Evolutionary conservation across 2,329 filamentous ascomycete species (phyloP).

Genomic region (Exophiala sideris): DNA sequence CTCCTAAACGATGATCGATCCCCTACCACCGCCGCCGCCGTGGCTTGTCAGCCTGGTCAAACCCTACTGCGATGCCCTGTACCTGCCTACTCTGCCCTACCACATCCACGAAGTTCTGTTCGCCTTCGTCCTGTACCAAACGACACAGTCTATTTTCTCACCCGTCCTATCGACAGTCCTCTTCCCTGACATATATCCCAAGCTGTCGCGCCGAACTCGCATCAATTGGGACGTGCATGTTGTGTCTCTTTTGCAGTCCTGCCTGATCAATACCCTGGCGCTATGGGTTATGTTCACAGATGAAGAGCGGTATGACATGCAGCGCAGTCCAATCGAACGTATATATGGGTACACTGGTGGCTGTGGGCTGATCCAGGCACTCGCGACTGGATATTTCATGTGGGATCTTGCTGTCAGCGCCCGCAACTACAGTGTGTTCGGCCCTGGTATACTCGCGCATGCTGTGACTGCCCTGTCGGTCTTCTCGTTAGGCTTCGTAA

Average conservation of each 20-base stretch:
- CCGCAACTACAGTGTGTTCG: conserved; percentile 56
- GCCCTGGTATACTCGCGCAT: conserved; percentile 60
- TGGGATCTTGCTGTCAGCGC: conserved; percentile 61
- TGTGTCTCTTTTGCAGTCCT: conserved; percentile 59
- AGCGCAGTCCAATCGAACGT: conserved; percentile 43
- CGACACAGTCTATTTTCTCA: conserved; percentile 53
- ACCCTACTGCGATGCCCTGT: conserved; percentile 51
- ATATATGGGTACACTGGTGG: conserved; percentile 62
- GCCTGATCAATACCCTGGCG: conserved; percentile 54
- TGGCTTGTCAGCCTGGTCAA: conserved; percentile 48
- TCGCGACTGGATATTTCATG: conserved; percentile 62
- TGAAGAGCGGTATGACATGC: conserved; percentile 54
- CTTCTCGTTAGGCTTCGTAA: conserved; percentile 62
- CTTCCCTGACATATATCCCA: conserved; percentile 54
- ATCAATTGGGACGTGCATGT: conserved; percentile 67
- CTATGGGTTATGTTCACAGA: conserved; percentile 58
- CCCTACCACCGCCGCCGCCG: conserved; percentile 47
- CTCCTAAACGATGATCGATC: conserved; percentile 39
- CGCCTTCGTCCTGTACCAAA: conserved; percentile 55
- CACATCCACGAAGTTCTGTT: conserved; percentile 62
- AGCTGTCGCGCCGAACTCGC: conserved; percentile 53
- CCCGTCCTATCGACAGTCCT: conserved; percentile 53
- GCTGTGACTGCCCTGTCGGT: conserved; percentile 59
- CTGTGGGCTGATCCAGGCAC: conserved; percentile 56
- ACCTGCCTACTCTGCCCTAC: conserved; percentile 54